Evolutionary conservation across 331 rosid genomes (phyloP), one percentile per base, ranked within the genome.

Genomic region (Cydonia oblonga): DNA sequence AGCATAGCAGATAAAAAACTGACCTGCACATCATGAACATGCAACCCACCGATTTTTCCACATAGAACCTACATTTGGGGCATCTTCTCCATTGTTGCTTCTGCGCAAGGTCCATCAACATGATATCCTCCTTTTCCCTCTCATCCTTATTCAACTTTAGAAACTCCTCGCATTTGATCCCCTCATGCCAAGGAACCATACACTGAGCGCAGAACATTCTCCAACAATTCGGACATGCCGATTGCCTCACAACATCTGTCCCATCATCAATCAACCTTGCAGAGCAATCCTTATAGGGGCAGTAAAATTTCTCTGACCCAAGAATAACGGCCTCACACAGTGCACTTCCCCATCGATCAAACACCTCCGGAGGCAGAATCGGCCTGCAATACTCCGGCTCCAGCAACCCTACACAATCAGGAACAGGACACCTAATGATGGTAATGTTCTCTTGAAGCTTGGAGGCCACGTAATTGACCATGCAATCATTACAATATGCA

Each of bases 1-100:
- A 23, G 16, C 16, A 9, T 5, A 7, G 51, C 62, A 62, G 22
- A 18, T 5, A 38, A 38, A 9, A 54, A 15, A 70, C 76, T 28
- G 19, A 90, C 95, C 96, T 88, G 88, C 96, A 90, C 62, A 7
- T 65, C 79, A 90, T 85, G 76, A 58, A 86, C 84, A 73, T 20
- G 84, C 96, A 88, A 8, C 95, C 92, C 4, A 19, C 6, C 3
- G 86, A 57, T 75, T 80, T 88, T n/a, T 85, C 90, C 2, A 90
- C 95, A 51, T 79, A 85, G 71, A 80, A 79, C 26, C 61, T 71
- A 77, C 96, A 90, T 3, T 1, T 62, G 7, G 96, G 88, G 28
- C 96, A 90, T 71, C 95, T 73, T 40, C 18, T 79, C 96, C 92
- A 87, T 20, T 25, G 22, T 23, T 68, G 67, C 11, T 28, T 58